Conservation (phyloP, 148 eudicot species). For the Amaranthus palmeri region DNA sequence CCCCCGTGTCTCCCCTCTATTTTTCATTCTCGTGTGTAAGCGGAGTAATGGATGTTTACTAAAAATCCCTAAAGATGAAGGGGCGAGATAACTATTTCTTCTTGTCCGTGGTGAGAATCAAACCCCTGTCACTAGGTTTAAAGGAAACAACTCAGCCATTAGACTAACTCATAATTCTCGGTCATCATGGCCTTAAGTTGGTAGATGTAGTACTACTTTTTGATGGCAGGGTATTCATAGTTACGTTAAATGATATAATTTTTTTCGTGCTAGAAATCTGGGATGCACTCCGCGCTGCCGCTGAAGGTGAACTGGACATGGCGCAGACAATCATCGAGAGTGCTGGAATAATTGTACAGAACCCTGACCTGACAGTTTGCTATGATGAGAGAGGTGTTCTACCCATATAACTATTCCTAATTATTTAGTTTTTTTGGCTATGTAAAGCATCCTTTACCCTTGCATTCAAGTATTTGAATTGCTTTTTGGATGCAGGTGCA, state of each 20-base stretch:
- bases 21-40: too few relatives aligned
- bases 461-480: not conserved
- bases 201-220: not conserved
- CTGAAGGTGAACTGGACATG: constrained; percentile 53
- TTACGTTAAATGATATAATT: not conserved
- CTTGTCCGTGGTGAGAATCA: too few relatives aligned
- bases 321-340: constrained; percentile 73
- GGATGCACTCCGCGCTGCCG: constrained; percentile 85
- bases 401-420: not conserved
- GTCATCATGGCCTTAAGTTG: not conserved
- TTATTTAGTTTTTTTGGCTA: too few relatives aligned
- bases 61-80: too few relatives aligned
- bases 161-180: too few relatives aligned
- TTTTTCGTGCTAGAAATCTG: constrained; percentile 55
- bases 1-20: too few relatives aligned
- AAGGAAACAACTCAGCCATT: too few relatives aligned
- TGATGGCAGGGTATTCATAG: not conserved
- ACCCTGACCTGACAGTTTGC: constrained; percentile 63
- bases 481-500: constrained; percentile 51
- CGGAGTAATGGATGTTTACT: too few relatives aligned
- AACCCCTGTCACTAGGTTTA: too few relatives aligned
- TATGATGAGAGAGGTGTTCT: constrained; percentile 72
- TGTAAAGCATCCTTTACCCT: not conserved
- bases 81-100: too few relatives aligned
- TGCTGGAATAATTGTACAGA: constrained; percentile 77